Conservation (phyloP, 2,329 filamentous ascomycete species). For the Sporothrix variecibatus region DNA sequence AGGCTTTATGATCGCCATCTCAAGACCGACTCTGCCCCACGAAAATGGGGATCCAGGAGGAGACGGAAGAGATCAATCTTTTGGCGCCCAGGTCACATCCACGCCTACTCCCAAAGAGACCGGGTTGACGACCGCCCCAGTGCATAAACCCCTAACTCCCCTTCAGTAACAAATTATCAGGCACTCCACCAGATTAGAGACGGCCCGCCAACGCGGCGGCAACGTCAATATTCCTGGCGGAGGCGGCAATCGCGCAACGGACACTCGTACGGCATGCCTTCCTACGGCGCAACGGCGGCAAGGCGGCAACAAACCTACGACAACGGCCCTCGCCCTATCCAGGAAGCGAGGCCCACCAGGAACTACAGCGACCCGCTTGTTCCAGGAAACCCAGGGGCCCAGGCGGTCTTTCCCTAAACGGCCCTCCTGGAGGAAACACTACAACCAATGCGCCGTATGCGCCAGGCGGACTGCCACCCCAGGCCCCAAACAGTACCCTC, state of each 20-base stretch:
- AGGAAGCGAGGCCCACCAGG: slow-evolving; percentile 52
- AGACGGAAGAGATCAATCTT: slow-evolving; percentile 58
- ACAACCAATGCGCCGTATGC: slow-evolving; percentile 19
- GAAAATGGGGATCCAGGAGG: slow-evolving; percentile 64
- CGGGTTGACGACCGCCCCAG: slow-evolving; percentile 48
- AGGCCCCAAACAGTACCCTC: slow-evolving; percentile 20
- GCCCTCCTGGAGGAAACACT: slow-evolving; percentile 20
- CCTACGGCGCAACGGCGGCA: slow-evolving; percentile 24
- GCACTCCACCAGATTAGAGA: slow-evolving; percentile 45
- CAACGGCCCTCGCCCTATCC: slow-evolving; percentile 54
- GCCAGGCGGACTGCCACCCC: slow-evolving; percentile 16
- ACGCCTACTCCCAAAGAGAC: slow-evolving; percentile 48
- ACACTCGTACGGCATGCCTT: slow-evolving; percentile 17
- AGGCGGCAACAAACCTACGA: slow-evolving; percentile 32
- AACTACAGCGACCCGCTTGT: slow-evolving; percentile 45
- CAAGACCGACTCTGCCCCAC: slow-evolving; percentile 62
- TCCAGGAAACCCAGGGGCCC: no score
- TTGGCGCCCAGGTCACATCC: slow-evolving; percentile 64
- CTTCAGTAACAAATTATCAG: slow-evolving; percentile 60
- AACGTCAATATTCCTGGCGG: slow-evolving; percentile 28
- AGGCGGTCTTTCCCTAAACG: no score
- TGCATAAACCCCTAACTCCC: slow-evolving; percentile 62
- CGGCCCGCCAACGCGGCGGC: slow-evolving; percentile 26
- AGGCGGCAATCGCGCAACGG: slow-evolving; percentile 7
- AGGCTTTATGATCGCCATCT: slow-evolving; percentile 67